A percentile compares a stretch with the other conserved stretches of the same genome.
These are phyloP conservation scores for Clarireedia homoeocarpa DNA, from an alignment of 2,329 filamentous ascomycete species.

Conservation along the genomic window DNA sequence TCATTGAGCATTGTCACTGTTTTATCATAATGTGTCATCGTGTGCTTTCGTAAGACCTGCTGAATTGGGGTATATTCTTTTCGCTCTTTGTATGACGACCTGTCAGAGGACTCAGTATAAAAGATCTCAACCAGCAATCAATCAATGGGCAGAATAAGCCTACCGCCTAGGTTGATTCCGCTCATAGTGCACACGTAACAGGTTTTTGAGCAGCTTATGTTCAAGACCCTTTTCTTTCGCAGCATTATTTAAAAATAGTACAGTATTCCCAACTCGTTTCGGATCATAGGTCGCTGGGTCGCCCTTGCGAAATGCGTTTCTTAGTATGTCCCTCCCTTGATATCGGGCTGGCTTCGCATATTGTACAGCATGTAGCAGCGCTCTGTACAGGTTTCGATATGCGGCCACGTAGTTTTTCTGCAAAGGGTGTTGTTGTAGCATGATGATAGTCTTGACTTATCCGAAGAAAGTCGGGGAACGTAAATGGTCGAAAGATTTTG, in stretches of 20 bases:
- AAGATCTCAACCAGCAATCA: neutral
- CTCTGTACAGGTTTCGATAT: slow-evolving; percentile 64
- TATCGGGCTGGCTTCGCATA: slow-evolving; percentile 62
- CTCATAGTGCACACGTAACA: slow-evolving; percentile 41
- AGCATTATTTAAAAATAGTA: slow-evolving; percentile 63
- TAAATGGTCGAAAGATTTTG: neutral
- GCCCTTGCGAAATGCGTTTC: slow-evolving; percentile 49
- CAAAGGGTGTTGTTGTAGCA: neutral
- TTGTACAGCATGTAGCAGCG: slow-evolving; percentile 60
- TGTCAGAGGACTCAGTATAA: neutral
- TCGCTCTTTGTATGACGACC: neutral
- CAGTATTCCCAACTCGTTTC: slow-evolving; percentile 51
- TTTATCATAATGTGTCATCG: slow-evolving; percentile 54
- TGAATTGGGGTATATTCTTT: slow-evolving; percentile 3
- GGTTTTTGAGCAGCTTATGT: slow-evolving; percentile 63
- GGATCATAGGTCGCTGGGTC: slow-evolving; percentile 38
- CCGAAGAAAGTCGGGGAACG: neutral
- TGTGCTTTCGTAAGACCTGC: slow-evolving; percentile 20
- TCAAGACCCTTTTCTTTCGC: slow-evolving; percentile 57
- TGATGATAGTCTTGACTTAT: no score
- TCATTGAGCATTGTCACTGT: slow-evolving; percentile 68
- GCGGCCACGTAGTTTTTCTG: slow-evolving; percentile 45
- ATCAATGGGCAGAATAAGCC: neutral
- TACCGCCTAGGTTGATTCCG: slow-evolving; percentile 8
- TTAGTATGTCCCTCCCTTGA: slow-evolving; percentile 50